Evolutionary conservation across 208 protist genomes (phyloP), one percentile per base, ranked within the genome.

Genomic region (Leishmania lainsoni): DNA sequence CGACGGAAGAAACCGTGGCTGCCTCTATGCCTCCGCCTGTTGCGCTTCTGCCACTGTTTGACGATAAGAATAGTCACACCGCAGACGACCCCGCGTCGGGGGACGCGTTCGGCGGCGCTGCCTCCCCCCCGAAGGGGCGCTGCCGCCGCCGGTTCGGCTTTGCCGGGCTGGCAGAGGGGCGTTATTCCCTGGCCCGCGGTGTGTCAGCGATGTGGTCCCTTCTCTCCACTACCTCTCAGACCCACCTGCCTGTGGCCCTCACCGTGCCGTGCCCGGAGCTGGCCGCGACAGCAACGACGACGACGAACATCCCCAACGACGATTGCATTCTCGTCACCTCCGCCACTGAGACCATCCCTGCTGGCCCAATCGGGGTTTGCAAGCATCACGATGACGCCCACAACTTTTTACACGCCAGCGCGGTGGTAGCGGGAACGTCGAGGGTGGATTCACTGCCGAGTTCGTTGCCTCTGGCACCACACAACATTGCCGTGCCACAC

Each of bases 211-310:
- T 5, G 22, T 84, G 81, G 81, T 80, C 81, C 45, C 69, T 84
- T 45, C n/a, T 84, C 32, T 80, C 81, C 42, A 80, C 75, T 14
- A 61, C 81, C 5, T 58, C 66, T 12, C 68, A 84, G 81, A 20
- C 45, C 16, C 68, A 71, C 39, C 14, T 84, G 26, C 17, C 35
- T 8, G 14, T 22, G 20, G 32, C 10, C 1, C 20, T 1, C 61
- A 29, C 32, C 42, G 56, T 22, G 5, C 74, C 35, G 10, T 17
- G 32, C 26, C 10, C 35, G 35, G 22, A 26, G 39, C 35, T 20
- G 26, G 58, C 5, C 59, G 0, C 73, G 17, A 8, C 20, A 10
- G 17, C 58, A 10, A 39, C 58, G 20, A 63, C 58, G 9, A 72
- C 26, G n/a, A n/a, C 17, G 5, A 9, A 3, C 26, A 52, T 42